phyloP scores from a whole-genome alignment of 495 filamentous ascomycete species.

The Penicillium manginii region DNA sequence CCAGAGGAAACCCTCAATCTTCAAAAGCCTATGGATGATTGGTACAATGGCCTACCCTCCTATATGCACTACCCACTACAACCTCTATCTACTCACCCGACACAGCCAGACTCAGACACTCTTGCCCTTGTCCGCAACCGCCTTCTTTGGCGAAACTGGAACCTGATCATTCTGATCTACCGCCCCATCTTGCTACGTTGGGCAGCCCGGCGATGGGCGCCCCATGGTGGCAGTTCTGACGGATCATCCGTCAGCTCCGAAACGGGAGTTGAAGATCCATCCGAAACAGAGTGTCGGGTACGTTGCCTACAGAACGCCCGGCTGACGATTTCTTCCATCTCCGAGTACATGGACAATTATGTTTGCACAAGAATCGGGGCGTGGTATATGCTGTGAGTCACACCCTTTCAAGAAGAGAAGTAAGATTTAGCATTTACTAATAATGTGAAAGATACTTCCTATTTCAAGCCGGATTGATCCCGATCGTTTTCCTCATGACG shows the following conservation, averaged over 20 bases:
- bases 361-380: constrained; percentile 48
- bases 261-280: constrained; percentile 40
- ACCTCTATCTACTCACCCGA: constrained; percentile 23
- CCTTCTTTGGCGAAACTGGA: constrained; percentile 55
- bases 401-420: background rate
- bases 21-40: constrained; percentile 51
- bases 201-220: constrained; percentile 48
- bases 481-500: constrained; percentile 54
- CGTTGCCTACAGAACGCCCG: constrained; percentile 50
- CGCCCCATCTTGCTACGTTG: constrained; percentile 56
- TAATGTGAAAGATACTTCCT: constrained; percentile 48
- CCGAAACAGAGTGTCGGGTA: constrained; percentile 45
- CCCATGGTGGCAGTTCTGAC: constrained; percentile 27
- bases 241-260: constrained; percentile 31
- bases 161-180: constrained; percentile 56
- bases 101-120: constrained; percentile 37
- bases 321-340: constrained; percentile 48
- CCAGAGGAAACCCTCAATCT: constrained; percentile 51
- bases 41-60: constrained; percentile 47
- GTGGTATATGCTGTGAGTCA: constrained; percentile 56
- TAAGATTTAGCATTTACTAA: constrained; percentile 3
- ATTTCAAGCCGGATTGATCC: constrained; percentile 57
- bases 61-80: constrained; percentile 46
- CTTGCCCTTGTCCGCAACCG: constrained; percentile 45
- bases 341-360: constrained; percentile 46